These are phyloP conservation scores for Cyclocybe aegerita DNA, from an alignment of 768 basidiomycete genomes.

Conservation along the genomic window DNA sequence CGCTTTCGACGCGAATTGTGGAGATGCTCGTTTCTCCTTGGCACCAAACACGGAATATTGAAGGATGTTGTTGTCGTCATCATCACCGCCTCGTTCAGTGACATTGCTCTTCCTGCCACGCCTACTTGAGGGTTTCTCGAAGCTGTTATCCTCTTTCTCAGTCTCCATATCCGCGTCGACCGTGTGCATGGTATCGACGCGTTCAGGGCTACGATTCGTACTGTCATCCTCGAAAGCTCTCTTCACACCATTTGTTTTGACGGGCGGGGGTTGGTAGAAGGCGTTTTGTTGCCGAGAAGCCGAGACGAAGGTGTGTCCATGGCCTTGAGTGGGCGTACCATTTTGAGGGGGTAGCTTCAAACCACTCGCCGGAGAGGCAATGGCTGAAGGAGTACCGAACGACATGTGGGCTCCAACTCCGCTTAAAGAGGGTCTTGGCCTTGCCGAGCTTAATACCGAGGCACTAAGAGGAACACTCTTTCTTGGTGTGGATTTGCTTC, in stretches of 20 bases:
- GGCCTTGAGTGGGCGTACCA: constrained; percentile 20
- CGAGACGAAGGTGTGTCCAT: constrained; percentile 36
- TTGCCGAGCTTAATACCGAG: constrained; percentile 19
- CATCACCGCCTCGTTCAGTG: constrained; percentile 15
- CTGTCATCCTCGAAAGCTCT: constrained; percentile 25
- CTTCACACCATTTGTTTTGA: constrained; percentile 32
- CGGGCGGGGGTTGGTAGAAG: constrained; percentile 57
- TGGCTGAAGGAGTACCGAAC: constrained; percentile 16
- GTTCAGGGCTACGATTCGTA: constrained; percentile 17
- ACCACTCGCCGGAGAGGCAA: constrained; percentile 29
- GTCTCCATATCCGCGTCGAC: constrained; percentile 22
- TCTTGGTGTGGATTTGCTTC: constrained; percentile 22
- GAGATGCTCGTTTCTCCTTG: constrained; percentile 17
- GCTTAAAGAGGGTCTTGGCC: constrained; percentile 22
- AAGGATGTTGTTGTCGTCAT: constrained; percentile 16
- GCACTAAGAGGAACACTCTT: constrained; percentile 26
- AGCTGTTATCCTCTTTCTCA: constrained; percentile 13
- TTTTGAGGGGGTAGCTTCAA: constrained; percentile 22
- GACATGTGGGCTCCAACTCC: constrained; percentile 25
- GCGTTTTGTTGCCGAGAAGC: constrained; percentile 62
- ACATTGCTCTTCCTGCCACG: constrained; percentile 7
- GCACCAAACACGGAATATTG: constrained; percentile 29
- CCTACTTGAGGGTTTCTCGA: constrained; percentile 17
- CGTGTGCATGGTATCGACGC: constrained; percentile 1
- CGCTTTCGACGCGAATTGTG: constrained; percentile 11